A percentile compares a stretch with the other conserved stretches of the same genome.
phyloP scores from a whole-genome alignment of 441 rosid genomes.

The Flueggea neowawraea region DNA sequence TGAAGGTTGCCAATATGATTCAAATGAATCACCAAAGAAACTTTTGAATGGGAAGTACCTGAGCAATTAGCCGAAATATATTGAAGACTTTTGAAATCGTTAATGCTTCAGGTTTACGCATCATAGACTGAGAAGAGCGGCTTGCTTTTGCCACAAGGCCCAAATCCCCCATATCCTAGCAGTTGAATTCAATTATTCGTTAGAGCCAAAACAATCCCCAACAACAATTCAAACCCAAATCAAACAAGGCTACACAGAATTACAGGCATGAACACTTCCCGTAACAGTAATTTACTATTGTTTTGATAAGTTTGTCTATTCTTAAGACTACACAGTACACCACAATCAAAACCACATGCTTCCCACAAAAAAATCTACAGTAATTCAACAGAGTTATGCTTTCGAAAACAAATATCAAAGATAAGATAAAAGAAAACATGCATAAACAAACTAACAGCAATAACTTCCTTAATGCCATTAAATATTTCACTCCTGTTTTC shows the following conservation, averaged over 20 bases:
- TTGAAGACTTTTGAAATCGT: conserved; percentile 76
- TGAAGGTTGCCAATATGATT: no score
- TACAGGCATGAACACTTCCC: neutral
- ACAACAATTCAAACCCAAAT: neutral
- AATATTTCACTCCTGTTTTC: no score
- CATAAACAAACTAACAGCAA: no score
- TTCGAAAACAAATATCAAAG: no score
- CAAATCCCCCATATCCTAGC: conserved; percentile 79
- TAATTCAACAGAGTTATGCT: no score
- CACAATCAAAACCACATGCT: no score
- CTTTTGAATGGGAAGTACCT: conserved; percentile 36
- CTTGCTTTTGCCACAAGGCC: conserved; percentile 96
- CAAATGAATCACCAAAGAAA: neutral
- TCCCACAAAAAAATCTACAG: no score
- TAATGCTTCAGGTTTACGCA: conserved; percentile 83
- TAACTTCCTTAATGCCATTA: no score
- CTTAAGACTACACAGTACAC: no score
- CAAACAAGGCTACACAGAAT: neutral
- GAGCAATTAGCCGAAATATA: conserved; percentile 73
- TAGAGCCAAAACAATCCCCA: no score
- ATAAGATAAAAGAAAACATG: no score
- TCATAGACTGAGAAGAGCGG: conserved; percentile 85
- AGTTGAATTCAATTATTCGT: conserved; percentile 10
- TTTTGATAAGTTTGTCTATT: no score
- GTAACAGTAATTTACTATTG: neutral